A percentile compares a stretch with the other conserved stretches of the same genome.
Conservation (phyloP, 2,329 filamentous ascomycete species). For the Epichloe hybrida region DNA sequence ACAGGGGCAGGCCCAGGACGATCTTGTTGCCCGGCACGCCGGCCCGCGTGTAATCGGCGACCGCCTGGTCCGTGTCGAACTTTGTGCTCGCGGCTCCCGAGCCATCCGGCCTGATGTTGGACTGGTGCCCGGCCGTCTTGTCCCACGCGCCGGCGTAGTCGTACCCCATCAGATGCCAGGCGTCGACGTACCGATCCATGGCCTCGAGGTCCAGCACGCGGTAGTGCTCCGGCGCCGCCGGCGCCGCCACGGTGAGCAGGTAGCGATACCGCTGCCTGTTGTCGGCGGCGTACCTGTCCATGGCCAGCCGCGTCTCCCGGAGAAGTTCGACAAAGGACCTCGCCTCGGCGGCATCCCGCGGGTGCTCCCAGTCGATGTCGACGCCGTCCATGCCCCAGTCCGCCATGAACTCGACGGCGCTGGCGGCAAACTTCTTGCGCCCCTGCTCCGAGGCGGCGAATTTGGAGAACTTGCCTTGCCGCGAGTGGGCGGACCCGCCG, state of each 20-base stretch:
- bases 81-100: conserved; percentile 45
- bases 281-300: conserved; percentile 27
- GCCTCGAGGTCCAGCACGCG: conserved; percentile 32
- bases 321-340: conserved; percentile 29
- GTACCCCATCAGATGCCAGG: conserved; percentile 54
- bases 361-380: conserved; percentile 46
- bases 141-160: conserved; percentile 61
- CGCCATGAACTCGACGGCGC: conserved; percentile 54
- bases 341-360: conserved; percentile 24
- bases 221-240: conserved; percentile 36
- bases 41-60: conserved; percentile 35
- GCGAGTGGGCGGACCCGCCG: conserved; percentile 67
- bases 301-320: conserved; percentile 26
- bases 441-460: conserved; percentile 48
- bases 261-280: conserved; percentile 32
- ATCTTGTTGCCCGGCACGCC: conserved; percentile 53
- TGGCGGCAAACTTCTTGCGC: conserved; percentile 51
- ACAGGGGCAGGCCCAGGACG: conserved; percentile 63
- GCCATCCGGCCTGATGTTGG: conserved; percentile 49
- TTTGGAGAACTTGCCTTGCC: conserved; percentile 44
- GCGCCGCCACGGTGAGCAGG: conserved; percentile 35
- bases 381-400: conserved; percentile 50
- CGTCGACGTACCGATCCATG: conserved; percentile 45
- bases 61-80: conserved; percentile 52
- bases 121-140: conserved; percentile 46